Conservation (phyloP, 305 asterid species). For the Fraxinus angustifolia region DNA sequence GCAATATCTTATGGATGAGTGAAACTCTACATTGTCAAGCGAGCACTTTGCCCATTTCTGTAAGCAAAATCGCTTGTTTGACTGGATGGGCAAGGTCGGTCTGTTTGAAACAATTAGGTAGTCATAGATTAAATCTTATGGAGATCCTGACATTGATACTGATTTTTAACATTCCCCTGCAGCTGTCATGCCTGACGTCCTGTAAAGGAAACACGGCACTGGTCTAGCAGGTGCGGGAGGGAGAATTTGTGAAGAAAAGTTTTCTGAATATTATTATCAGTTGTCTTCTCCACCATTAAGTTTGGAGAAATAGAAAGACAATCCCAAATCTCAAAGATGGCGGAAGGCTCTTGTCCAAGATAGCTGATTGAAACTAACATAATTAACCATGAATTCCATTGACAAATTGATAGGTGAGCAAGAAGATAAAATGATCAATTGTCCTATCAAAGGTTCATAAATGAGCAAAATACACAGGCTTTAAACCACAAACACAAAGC, state of each 20-base stretch:
- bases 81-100: too few relatives aligned
- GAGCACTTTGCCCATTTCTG: neutral
- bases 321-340: slow-evolving; percentile 7
- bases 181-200: neutral
- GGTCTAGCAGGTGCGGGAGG: neutral
- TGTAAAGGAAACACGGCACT: neutral
- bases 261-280: neutral
- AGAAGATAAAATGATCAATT: neutral
- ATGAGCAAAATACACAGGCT: neutral
- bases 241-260: neutral
- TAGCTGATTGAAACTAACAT: slow-evolving; percentile 5
- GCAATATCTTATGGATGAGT: neutral
- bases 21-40: neutral
- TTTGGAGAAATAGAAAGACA: neutral
- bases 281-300: slow-evolving; percentile 2
- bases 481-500: slow-evolving; percentile 5
- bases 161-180: neutral
- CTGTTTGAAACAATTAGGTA: too few relatives aligned
- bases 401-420: neutral
- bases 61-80: too few relatives aligned
- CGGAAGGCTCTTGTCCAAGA: neutral
- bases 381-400: neutral
- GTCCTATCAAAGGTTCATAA: neutral
- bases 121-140: too few relatives aligned
- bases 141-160: too few relatives aligned